Evolutionary conservation across 1,284 basidiomycete species (phyloP).

Genomic region (Apiotrichum montevideense): DNA sequence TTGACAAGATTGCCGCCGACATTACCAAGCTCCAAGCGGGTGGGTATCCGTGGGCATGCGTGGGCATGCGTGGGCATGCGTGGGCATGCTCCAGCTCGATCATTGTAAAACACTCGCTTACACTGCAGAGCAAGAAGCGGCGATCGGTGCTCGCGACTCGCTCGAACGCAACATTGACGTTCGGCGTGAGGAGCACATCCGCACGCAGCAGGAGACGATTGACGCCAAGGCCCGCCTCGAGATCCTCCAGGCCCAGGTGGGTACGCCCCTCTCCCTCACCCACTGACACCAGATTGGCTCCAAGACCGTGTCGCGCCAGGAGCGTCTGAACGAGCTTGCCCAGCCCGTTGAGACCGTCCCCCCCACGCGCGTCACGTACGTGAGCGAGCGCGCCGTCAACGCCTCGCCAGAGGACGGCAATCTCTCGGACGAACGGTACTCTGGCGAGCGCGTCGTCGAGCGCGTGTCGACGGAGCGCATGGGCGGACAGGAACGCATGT

Average conservation of each 20-base stretch:
- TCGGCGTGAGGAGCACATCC: slow-evolving; percentile 22
- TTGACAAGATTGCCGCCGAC: slow-evolving; percentile 30
- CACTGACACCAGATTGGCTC: background rate
- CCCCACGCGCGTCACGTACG: background rate
- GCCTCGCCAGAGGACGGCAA: background rate
- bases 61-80: too few relatives aligned
- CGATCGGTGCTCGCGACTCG: slow-evolving; percentile 22
- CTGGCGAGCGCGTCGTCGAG: too few relatives aligned
- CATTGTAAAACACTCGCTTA: too few relatives aligned
- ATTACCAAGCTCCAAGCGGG: slow-evolving; percentile 31
- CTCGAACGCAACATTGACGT: slow-evolving; percentile 21
- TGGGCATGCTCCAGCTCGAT: too few relatives aligned
- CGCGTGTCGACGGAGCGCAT: too few relatives aligned
- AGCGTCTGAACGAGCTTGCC: background rate
- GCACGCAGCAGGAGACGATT: slow-evolving; percentile 20
- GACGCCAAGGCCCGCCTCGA: slow-evolving; percentile 28
- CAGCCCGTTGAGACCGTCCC: background rate
- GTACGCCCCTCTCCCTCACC: background rate
- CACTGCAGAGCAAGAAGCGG: slow-evolving; percentile 27
- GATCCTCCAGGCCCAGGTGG: slow-evolving; percentile 20
- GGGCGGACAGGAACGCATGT: too few relatives aligned
- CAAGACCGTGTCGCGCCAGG: background rate
- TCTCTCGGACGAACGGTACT: background rate
- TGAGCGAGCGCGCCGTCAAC: background rate
- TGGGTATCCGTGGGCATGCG: slow-evolving; percentile 13